phyloP scores from a whole-genome alignment of 768 basidiomycete genomes.

The Lentinula sp. region DNA sequence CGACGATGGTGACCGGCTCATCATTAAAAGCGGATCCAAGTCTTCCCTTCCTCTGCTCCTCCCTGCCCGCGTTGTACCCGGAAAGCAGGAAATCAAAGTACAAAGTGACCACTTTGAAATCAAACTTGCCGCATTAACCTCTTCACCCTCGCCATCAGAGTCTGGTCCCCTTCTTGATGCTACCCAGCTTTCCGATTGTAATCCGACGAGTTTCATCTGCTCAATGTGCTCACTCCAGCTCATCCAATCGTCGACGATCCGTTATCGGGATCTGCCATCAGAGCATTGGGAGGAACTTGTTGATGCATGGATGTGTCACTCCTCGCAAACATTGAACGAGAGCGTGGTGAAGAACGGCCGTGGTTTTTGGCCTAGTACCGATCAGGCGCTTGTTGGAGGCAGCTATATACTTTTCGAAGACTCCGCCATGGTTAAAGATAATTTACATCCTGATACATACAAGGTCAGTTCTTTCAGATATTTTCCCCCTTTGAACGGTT shows the following conservation, averaged over 20 bases:
- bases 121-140: conserved; percentile 45
- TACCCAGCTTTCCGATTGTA: conserved; percentile 45
- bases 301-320: conserved; percentile 98
- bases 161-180: conserved; percentile 61
- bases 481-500: conserved; percentile 5
- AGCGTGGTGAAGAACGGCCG: conserved; percentile 51
- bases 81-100: conserved; percentile 52
- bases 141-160: conserved; percentile 22
- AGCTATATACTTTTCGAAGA: conserved; percentile 81
- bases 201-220: conserved; percentile 68
- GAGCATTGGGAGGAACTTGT: conserved; percentile 98
- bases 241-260: conserved; percentile 47
- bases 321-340: conserved; percentile 78
- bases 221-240: conserved; percentile 75
- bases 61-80: conserved; percentile 51
- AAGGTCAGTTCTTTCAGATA: conserved; percentile 46
- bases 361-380: conserved; percentile 71
- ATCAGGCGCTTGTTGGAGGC: conserved; percentile 81
- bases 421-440: conserved; percentile 44
- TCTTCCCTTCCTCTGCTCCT: conserved; percentile 53
- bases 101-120: conserved; percentile 65
- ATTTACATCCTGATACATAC: conserved; percentile 38
- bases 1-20: conserved; percentile 46
- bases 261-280: conserved; percentile 84
- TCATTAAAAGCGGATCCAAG: conserved; percentile 54